phyloP scores from a whole-genome alignment of 345 rosid genomes.

The Zanthoxylum bungeanum region DNA sequence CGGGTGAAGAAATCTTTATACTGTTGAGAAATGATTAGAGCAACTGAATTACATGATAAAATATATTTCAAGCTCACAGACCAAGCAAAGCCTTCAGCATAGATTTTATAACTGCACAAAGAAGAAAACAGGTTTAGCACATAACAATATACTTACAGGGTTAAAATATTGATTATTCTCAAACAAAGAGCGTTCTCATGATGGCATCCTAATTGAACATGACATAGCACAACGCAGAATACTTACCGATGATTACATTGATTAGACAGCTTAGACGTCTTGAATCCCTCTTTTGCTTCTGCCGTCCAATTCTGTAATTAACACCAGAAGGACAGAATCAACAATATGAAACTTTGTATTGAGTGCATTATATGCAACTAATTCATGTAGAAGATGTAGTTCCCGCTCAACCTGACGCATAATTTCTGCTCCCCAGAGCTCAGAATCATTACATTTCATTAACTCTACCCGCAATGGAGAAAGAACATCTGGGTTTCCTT shows the following conservation, averaged over 20 bases:
- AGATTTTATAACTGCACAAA: constrained; percentile 71
- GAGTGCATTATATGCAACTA: background rate
- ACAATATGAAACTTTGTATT: background rate
- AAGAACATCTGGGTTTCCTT: constrained; percentile 76
- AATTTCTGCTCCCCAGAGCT: constrained; percentile 65
- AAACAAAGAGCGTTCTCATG: background rate
- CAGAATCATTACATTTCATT: constrained; percentile 61
- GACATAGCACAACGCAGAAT: background rate
- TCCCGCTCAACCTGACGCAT: constrained; percentile 63
- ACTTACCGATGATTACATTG: constrained; percentile 74
- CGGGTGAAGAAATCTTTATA: constrained; percentile 93
- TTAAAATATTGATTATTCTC: background rate
- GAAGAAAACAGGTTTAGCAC: constrained; percentile 1
- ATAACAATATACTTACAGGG: background rate
- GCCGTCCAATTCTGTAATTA: constrained; percentile 66
- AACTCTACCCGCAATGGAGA: constrained; percentile 67
- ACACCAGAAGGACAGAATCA: too few species aligned
- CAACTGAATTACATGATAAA: constrained; percentile 74
- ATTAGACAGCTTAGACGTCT: constrained; percentile 66
- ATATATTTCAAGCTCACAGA: constrained; percentile 95
- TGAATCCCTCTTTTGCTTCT: constrained; percentile 70
- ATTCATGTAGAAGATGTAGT: background rate
- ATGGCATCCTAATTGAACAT: too few species aligned
- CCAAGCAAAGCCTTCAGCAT: constrained; percentile 98
- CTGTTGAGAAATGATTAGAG: constrained; percentile 70